These are phyloP conservation scores for Waltiozyma sp. DNA, from an alignment of 1,139 yeast species.

Conservation along the genomic window DNA sequence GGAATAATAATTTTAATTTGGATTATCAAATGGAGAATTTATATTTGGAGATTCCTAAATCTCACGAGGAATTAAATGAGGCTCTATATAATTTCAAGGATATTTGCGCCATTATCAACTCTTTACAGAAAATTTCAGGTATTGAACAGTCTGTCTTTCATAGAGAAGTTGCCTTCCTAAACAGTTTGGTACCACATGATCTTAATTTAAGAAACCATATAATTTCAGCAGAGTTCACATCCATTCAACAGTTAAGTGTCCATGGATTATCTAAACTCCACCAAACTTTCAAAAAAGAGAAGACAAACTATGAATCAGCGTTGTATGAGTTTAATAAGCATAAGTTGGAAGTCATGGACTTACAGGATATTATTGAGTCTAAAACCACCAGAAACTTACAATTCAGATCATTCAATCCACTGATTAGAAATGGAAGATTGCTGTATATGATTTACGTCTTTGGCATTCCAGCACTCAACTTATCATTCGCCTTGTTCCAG, in stretches of 20 bases:
- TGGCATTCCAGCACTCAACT: slow-evolving; percentile 36
- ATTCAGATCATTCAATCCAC: slow-evolving; percentile 18
- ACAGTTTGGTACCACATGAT: slow-evolving; percentile 16
- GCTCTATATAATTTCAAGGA: slow-evolving; percentile 54
- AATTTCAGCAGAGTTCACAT: slow-evolving; percentile 14
- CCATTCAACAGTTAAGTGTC: slow-evolving; percentile 12
- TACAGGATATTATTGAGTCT: slow-evolving; percentile 31
- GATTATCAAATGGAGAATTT: slow-evolving; percentile 28
- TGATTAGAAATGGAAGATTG: slow-evolving; percentile 23
- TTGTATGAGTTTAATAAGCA: slow-evolving; percentile 32
- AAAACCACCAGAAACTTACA: slow-evolving; percentile 26
- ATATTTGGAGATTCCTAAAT: slow-evolving; percentile 45
- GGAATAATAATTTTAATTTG: slow-evolving; percentile 31
- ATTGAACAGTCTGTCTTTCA: slow-evolving; percentile 20
- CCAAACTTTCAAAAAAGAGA: slow-evolving; percentile 15
- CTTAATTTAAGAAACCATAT: slow-evolving; percentile 15
- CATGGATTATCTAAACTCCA: slow-evolving; percentile 14
- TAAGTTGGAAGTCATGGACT: slow-evolving; percentile 24
- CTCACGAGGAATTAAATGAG: slow-evolving; percentile 57
- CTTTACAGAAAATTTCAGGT: slow-evolving; percentile 24
- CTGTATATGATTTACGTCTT: slow-evolving; percentile 30
- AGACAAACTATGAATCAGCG: slow-evolving; percentile 21
- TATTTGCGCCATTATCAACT: slow-evolving; percentile 47
- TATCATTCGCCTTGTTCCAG: slow-evolving; percentile 29
- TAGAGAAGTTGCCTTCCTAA: slow-evolving; percentile 27